Percentiles rank a stretch among this genome's conserved stretches.
These are phyloP conservation scores for Termitomyces sp. DNA, from an alignment of 768 basidiomycete genomes.

Conservation along the genomic window DNA sequence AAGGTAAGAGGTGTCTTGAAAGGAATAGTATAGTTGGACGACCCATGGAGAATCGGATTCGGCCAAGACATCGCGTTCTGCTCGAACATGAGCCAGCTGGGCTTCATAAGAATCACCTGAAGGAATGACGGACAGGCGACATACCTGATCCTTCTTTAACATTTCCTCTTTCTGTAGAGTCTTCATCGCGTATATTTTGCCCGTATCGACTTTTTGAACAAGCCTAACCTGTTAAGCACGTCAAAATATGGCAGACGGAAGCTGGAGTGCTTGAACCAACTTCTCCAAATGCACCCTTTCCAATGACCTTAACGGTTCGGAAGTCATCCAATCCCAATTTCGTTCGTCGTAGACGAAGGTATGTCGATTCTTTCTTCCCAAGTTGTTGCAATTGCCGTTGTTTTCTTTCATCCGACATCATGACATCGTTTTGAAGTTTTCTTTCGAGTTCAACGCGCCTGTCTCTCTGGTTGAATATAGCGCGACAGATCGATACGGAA, in stretches of 20 bases:
- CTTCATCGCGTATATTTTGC: conserved; percentile 99
- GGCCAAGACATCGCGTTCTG: conserved; percentile 94
- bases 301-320: conserved; percentile 96
- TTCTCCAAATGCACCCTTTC: conserved; percentile 98
- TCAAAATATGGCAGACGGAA: not conserved
- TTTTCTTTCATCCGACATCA: conserved; percentile 81
- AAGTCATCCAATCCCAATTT: conserved; percentile 91
- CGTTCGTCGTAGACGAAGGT: conserved; percentile 82
- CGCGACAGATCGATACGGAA: not conserved
- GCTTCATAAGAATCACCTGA: not conserved
- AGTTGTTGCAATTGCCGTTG: conserved; percentile 76
- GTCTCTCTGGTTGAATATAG: not conserved
- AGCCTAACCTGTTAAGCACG: conserved; percentile 59
- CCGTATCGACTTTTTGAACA: conserved; percentile 94
- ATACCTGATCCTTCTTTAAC: conserved; percentile 97
- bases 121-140: conserved; percentile 2
- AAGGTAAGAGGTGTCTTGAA: conserved; percentile 88
- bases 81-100: conserved; percentile 95
- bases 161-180: conserved; percentile 95
- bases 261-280: conserved; percentile 33
- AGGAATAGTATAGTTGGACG: conserved; percentile 96
- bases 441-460: conserved; percentile 89
- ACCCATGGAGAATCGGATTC: conserved; percentile 96
- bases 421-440: conserved; percentile 61
- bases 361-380: conserved; percentile 86